A percentile compares a stretch with the other conserved stretches of the same genome.
Conservation (phyloP, 768 basidiomycete species). For the Leccinum ochraceum region DNA sequence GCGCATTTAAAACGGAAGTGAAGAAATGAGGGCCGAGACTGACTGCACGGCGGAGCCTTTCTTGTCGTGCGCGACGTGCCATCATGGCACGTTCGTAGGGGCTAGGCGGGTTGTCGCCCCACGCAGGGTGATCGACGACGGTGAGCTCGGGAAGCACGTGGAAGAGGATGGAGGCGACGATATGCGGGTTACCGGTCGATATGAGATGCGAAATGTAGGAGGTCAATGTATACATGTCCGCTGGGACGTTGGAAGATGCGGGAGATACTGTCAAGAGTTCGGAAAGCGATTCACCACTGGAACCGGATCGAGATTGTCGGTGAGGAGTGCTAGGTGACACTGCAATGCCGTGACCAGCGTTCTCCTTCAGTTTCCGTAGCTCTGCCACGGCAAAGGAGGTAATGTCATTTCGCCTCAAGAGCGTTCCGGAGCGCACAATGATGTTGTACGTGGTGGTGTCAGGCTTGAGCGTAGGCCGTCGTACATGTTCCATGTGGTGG, state of each 20-base stretch:
- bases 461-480: slow-evolving; percentile 44
- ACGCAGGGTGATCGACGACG: slow-evolving; percentile 40
- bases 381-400: slow-evolving; percentile 39
- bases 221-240: slow-evolving; percentile 50
- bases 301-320: not conserved
- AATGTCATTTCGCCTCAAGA: slow-evolving; percentile 48
- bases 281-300: slow-evolving; percentile 9
- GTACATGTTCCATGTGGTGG: slow-evolving; percentile 51
- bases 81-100: slow-evolving; percentile 27
- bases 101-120: slow-evolving; percentile 32
- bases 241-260: slow-evolving; percentile 20
- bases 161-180: slow-evolving; percentile 51
- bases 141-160: slow-evolving; percentile 55
- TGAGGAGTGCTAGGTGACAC: slow-evolving; percentile 13
- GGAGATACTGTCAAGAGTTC: slow-evolving; percentile 17
- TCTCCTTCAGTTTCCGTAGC: slow-evolving; percentile 30
- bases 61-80: slow-evolving; percentile 28
- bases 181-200: slow-evolving; percentile 46
- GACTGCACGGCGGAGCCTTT: slow-evolving; percentile 43
- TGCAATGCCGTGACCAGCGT: slow-evolving; percentile 25
- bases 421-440: slow-evolving; percentile 53
- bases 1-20: slow-evolving; percentile 56
- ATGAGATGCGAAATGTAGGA: slow-evolving; percentile 54
- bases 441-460: slow-evolving; percentile 57
- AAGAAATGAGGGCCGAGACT: slow-evolving; percentile 62